Evolutionary conservation across 1,284 basidiomycete genomes (phyloP), one percentile per base, ranked within the genome.

Genomic region (Cryptococcus maquisensis): DNA sequence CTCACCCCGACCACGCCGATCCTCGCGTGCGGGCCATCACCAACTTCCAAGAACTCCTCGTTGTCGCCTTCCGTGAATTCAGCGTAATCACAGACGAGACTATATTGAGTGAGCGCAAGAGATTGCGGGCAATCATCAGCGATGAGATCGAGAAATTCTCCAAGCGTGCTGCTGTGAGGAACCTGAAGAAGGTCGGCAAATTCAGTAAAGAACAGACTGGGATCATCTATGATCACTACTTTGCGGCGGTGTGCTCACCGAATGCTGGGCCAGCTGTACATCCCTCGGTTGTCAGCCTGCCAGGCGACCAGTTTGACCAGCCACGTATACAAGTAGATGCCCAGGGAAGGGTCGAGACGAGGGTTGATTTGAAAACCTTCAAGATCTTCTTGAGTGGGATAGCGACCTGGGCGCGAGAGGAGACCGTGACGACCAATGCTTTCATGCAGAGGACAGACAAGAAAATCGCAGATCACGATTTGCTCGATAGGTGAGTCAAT

Each of bases 31-130:
- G 92, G 18, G 90, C 93, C 41, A 96, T 98, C 67, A 98, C 95
- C 20, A 88, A 90, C 59, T 99, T 99, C 82, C 96, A 98, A 75
- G 94, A 98, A 76, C 84, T 99, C 3, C 83, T 95, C 13, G 85
- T 97, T 6, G 87, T 97, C 51, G 94, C 94, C 1, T 97, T 97
- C 83, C 85, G 96, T 53, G 96, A 99, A 74, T 99, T 99, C 74
- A 88, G 92, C 23, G 82, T 93, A 60, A 95, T 99, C 72, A 95
- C 91, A 0, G 94, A 98, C 68, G 96, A 98, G 32, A 90, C 90
- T 13, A 98, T 99, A 64, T 82, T 85, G 18, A 82, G 83, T 18
- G 95, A 98, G 75, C 85, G 96, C 26, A 84, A 85, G 60, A 84
- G 87, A 40, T 92, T 92, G 78, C 84, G 95, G 47, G 83, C 86